phyloP scores from a whole-genome alignment of 257 asterid genomes.

The Penstemon newberryi region DNA sequence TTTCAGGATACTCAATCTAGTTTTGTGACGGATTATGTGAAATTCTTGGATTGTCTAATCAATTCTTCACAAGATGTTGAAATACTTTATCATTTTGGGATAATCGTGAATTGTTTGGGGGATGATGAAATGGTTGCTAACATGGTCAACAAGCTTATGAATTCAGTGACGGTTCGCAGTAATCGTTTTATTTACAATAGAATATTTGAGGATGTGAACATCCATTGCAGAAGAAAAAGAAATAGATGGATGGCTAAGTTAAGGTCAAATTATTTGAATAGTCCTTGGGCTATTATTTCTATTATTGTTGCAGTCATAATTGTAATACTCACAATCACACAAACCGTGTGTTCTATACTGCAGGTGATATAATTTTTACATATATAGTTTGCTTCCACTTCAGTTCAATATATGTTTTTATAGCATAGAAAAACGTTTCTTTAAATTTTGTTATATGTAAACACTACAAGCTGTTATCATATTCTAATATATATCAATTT shows the following conservation, averaged over 20 bases:
- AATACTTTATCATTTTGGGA: constrained; percentile 3
- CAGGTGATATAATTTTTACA: neutral
- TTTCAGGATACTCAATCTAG: neutral
- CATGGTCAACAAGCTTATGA: constrained; percentile 31
- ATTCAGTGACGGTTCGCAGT: neutral
- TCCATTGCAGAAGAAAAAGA: constrained; percentile 15
- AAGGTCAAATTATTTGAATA: constrained; percentile 23
- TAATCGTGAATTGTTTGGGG: constrained; percentile 32
- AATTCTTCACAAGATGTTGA: constrained; percentile 32
- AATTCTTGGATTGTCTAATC: constrained; percentile 36
- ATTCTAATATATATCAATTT: no score
- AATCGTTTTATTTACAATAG: constrained; percentile 7
- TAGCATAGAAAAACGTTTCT: no score
- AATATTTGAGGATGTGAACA: neutral
- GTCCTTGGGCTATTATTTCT: constrained; percentile 38
- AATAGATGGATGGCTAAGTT: constrained; percentile 29
- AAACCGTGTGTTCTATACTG: constrained; percentile 24
- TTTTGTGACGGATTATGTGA: constrained; percentile 29
- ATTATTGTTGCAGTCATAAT: constrained; percentile 29
- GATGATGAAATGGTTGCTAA: constrained; percentile 25
- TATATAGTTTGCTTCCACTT: no score
- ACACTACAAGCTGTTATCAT: no score
- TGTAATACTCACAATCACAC: constrained; percentile 28
- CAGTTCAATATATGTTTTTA: no score
- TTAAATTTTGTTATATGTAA: no score